Conservation (phyloP, 768 basidiomycete species). For the Sarcodon aspratus region DNA sequence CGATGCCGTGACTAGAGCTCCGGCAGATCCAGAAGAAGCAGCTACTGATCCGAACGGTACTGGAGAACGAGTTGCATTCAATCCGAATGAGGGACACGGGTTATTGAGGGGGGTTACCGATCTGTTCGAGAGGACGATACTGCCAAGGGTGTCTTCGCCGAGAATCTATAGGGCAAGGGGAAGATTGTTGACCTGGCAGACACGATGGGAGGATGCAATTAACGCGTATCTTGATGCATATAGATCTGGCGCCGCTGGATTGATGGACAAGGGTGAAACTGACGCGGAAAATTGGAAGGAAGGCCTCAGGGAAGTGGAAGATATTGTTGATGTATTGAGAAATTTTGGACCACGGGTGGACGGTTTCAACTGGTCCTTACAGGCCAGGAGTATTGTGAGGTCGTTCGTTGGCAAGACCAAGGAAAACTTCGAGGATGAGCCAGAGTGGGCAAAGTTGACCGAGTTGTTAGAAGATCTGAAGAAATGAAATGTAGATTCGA, state of each 20-base stretch:
- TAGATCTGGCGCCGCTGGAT: slow-evolving; percentile 50
- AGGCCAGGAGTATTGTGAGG: slow-evolving; percentile 78
- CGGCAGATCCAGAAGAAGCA: slow-evolving; percentile 27
- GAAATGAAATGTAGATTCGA: background rate
- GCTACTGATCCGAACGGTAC: slow-evolving; percentile 14
- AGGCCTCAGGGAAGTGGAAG: slow-evolving; percentile 70
- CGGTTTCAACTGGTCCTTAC: slow-evolving; percentile 67
- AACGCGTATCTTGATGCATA: slow-evolving; percentile 83
- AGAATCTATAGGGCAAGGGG: slow-evolving; percentile 80
- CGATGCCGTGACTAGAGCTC: slow-evolving; percentile 63
- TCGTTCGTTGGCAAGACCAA: slow-evolving; percentile 81
- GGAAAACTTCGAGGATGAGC: slow-evolving; percentile 73
- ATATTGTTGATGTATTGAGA: slow-evolving; percentile 70
- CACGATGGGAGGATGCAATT: slow-evolving; percentile 63
- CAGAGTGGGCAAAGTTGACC: slow-evolving; percentile 65
- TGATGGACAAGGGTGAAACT: slow-evolving; percentile 55
- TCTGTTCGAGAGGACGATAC: slow-evolving; percentile 67
- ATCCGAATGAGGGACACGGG: slow-evolving; percentile 57
- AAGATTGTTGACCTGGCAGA: slow-evolving; percentile 65
- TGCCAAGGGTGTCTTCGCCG: slow-evolving; percentile 70
- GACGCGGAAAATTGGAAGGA: slow-evolving; percentile 62
- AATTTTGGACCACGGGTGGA: slow-evolving; percentile 70
- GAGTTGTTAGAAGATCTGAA: slow-evolving; percentile 57
- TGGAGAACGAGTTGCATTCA: slow-evolving; percentile 4
- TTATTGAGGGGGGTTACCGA: slow-evolving; percentile 55